phyloP scores from a whole-genome alignment of 176 grass and related monocot species.

The Triticum turgidum region DNA sequence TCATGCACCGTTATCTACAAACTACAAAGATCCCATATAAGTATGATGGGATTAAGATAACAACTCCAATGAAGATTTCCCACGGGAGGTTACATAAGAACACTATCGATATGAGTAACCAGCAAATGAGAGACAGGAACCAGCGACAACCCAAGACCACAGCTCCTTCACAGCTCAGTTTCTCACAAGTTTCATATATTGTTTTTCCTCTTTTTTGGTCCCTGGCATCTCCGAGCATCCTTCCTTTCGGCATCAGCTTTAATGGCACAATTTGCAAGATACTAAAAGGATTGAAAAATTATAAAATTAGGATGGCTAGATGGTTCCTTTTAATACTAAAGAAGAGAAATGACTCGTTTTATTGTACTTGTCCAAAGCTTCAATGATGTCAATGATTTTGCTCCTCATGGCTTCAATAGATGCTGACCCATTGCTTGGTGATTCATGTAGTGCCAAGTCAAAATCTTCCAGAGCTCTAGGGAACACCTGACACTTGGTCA shows the following conservation, averaged over 20 bases:
- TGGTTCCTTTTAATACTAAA: not conserved
- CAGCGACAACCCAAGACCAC: not conserved
- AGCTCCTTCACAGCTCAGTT: not conserved
- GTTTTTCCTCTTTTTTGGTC: not conserved
- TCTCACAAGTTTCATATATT: not conserved
- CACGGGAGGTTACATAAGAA: too few species aligned
- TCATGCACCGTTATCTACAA: too few species aligned
- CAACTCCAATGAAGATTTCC: too few species aligned
- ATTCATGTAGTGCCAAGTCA: not conserved
- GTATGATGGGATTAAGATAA: too few species aligned
- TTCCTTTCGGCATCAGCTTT: not conserved
- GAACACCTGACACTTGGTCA: not conserved
- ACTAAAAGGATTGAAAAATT: not conserved
- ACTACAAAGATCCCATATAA: too few species aligned
- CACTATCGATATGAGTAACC: not conserved
- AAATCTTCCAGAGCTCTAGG: not conserved
- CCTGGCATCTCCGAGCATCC: not conserved
- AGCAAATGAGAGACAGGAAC: not conserved
- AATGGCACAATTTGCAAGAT: not conserved
- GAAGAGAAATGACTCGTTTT: not conserved
- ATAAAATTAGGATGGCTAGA: not conserved
- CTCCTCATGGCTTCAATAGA: not conserved
- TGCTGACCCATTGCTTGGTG: not conserved
- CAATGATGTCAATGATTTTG: not conserved
- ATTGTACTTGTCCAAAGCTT: not conserved